A percentile compares a stretch with the other conserved stretches of the same genome.
phyloP scores from a whole-genome alignment of 352 stramenopile genomes.

The Halophytophthora polymorphica region DNA sequence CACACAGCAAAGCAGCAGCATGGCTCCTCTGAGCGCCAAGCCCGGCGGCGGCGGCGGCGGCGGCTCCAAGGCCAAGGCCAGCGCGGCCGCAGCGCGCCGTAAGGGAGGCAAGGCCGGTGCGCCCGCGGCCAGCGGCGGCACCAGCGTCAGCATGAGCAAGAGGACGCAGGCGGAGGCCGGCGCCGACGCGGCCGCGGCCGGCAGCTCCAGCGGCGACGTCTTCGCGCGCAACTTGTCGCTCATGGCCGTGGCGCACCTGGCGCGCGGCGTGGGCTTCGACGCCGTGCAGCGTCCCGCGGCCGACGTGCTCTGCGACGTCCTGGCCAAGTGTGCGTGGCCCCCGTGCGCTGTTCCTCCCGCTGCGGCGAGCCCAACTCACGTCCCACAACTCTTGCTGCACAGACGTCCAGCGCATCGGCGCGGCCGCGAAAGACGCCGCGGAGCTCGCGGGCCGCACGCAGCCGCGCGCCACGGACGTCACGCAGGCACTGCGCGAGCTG shows the following conservation, averaged over 20 bases:
- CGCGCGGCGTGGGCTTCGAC: constrained; percentile 50
- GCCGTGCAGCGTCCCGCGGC: constrained; percentile 46
- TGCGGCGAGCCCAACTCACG: constrained; percentile 7
- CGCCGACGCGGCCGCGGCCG: constrained; percentile 14
- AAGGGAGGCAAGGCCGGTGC: constrained; percentile 6
- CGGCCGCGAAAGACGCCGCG: constrained; percentile 44
- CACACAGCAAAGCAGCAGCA: too few species aligned
- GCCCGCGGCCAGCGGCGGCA: constrained; percentile 17
- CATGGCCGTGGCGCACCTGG: constrained; percentile 52
- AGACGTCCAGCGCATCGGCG: constrained; percentile 58
- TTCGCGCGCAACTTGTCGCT: constrained; percentile 49
- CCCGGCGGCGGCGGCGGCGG: too few species aligned
- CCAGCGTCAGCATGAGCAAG: constrained; percentile 39
- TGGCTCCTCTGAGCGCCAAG: too few species aligned
- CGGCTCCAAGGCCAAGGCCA: too few species aligned
- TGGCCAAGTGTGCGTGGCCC: constrained; percentile 42
- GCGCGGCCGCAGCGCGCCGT: too few species aligned
- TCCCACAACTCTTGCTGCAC: neutral
- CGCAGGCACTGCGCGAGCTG: constrained; percentile 46
- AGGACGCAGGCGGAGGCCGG: constrained; percentile 27
- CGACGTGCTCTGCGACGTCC: constrained; percentile 48
- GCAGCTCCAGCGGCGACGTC: constrained; percentile 32
- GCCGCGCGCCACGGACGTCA: constrained; percentile 42
- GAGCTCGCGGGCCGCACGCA: constrained; percentile 54
- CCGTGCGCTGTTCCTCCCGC: constrained; percentile 12